Evolutionary conservation across 164 flowering plant genomes (phyloP).

Genomic region (Amborella trichopoda): DNA sequence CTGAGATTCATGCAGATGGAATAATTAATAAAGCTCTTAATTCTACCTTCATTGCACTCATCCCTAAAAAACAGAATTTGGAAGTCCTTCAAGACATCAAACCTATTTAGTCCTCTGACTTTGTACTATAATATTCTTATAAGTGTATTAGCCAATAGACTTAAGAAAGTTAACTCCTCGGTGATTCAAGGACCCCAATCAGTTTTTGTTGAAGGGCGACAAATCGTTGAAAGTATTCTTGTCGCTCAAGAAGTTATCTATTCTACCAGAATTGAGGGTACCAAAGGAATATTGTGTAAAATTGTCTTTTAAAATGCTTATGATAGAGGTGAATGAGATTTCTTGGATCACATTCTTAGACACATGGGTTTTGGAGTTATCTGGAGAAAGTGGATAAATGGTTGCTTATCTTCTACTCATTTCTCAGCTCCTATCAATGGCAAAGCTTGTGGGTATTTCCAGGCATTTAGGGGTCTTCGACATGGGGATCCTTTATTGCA

Average conservation of each 20-base stretch:
- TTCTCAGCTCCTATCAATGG: too few species aligned
- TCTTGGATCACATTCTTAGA: too few species aligned
- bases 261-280: background rate
- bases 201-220: background rate
- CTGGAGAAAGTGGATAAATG: too few species aligned
- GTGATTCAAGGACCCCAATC: background rate
- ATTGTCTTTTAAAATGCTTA: too few species aligned
- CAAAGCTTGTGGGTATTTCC: too few species aligned
- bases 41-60: slow-evolving; percentile 1
- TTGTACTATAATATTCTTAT: background rate
- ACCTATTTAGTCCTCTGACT: background rate
- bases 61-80: background rate
- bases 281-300: too few species aligned
- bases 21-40: background rate
- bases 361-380: too few species aligned
- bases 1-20: background rate
- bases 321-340: too few species aligned
- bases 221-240: background rate
- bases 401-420: too few species aligned
- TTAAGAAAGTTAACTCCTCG: background rate
- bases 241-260: background rate
- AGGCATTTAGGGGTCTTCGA: too few species aligned
- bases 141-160: background rate
- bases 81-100: background rate
- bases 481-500: too few species aligned